Base-by-base conservation (phyloP, 2,329 filamentous ascomycete species). In the Herpotrichia juniperi region DNA sequence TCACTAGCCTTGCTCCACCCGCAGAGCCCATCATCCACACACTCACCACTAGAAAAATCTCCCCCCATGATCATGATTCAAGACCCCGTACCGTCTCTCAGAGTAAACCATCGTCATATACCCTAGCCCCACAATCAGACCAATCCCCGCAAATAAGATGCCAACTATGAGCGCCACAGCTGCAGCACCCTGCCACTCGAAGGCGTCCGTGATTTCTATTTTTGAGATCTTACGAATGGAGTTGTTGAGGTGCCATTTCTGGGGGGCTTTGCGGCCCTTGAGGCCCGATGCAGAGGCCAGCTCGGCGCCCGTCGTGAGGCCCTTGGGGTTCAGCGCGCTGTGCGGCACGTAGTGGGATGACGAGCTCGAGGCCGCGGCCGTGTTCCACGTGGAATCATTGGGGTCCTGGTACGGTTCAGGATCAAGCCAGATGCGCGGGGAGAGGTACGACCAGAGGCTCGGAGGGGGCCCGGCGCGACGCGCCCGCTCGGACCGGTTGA, bases 131-230 rank as follows among this genome's bases (percentile, higher is more conserved):
- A 63, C 50, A 54, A 59, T 64, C 21, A 62, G 28, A 11, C 53
- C 63, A n/a, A 56, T 40, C 11, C 53, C 45, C 12, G 40, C 40
- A 9, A 67, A 10, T 21, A 60, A 25, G 42, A 66, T 12, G 24
- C 63, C 59, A 4, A 78, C 63, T 8, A 74, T 74, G 62, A 89
- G 65, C 1, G 71, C 75, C 3, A 80, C 64, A 21, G 87, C 72
- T n/a, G 89, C 79, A 17, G 74, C 74, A 10, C 76, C 73, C 21
- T 84, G 79, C 67, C 88, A 76, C 66, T 82, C 80, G 57, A 89
- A 85, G 2, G 87, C 87, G 63, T 89, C 85, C 2, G 77, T 78
- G 14, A 86, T 78, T 67, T 89, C 84, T 77, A 86, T 76, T 66
- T 75, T 81, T 63, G 87, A 79, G 47, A 89, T 75, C 66, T 86